Evolutionary conservation across 768 basidiomycete genomes (phyloP), one percentile per base, ranked within the genome.

Genomic region (Dioszegia aurantiaca): DNA sequence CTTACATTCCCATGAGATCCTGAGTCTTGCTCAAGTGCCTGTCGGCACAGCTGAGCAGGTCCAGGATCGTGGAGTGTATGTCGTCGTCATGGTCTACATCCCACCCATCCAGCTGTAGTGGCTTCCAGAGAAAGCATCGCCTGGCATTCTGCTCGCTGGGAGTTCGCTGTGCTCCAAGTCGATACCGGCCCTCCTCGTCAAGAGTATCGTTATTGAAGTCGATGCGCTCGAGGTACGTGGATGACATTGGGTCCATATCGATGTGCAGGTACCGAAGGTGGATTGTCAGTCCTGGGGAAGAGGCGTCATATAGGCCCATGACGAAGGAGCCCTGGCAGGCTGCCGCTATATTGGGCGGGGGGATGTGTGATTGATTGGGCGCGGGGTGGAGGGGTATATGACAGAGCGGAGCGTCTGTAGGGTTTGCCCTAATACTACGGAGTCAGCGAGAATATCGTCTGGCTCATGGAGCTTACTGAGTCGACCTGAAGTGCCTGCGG

Each of bases 211-310:
- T 16, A 9, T 28, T 8, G 19, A 30, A 5, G 23, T 33, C 3
- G 23, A n/a, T 19, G 4, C 31, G 41, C 5, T 10, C 3, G 14
- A 33, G 41, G 19, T 44, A 55, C 10, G 3, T 11, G 28, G 26
- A 14, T 6, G 41, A 55, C 4, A 42, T 8, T 2, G 54, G 54
- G 19, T 55, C 41, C 3, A 55, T 12, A 33, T 43, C 28, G 3
- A 44, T 5, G 27, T 55, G 54, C 12, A 55, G 28, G n/a, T 55
- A 45, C 21, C 42, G 24, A n/a, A 55, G 41, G 19, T 55, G 54
- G 26, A 43, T 5, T 5, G 42, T 55, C 11, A 31, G 54, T 21
- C 54, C 41, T 16, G 27, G 42, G 4, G 54, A 43, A 14, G 54
- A 14, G 5, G 9, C 3, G 10, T 33, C n/a, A 28, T 19, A 55